Evolutionary conservation across 305 asterid genomes (phyloP), one percentile per base, ranked within the genome.

Genomic region (Striga hermonthica): DNA sequence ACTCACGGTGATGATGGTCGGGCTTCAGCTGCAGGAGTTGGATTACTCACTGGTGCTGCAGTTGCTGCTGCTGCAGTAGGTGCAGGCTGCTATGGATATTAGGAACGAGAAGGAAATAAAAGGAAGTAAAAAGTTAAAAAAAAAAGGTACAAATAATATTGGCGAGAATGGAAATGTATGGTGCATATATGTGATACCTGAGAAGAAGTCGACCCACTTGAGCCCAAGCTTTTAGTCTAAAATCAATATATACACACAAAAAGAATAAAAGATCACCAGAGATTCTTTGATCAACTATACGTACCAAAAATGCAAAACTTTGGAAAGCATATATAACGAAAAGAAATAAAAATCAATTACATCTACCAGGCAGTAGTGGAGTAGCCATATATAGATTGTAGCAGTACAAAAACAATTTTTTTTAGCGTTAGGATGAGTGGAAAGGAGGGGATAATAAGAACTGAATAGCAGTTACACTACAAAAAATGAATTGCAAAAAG

Each of bases 171-270:
- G 39, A 56, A 44, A 72, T 2, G 14, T 4, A 11, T 22, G 36
- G 35, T 3, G 58, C 43, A 48, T 54, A 16, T 8, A 54, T 60
- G 35, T 64, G 41, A 60, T 73, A 85, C 95, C 84, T 79, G 94
- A 53, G 81, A 73, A 44, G 87, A 73, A 13, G 85, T 70, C 15
- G 91, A 77, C 67, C 86, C 83, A 75, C 82, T 71, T 63, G 91
- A 76, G 45, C 79, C 73, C 66, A 60, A 39, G 40, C 71, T 60
- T 79, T 88, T 86, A 65, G 81, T 77, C 96, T 88, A 74, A 72
- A 62, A 69, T 37, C 35, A 45, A 45, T 52, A 54, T 64, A 61
- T 13, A 66, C 39, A 22, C 48, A 57, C 35, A 59, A 6, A 56
- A 28, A 60, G 44, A 36, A 60, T 22, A 11, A n/a, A 5, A 12